These are phyloP conservation scores for Mortierella alpina DNA, from an alignment of 192 early-diverging fungal species.

Conservation along the genomic window DNA sequence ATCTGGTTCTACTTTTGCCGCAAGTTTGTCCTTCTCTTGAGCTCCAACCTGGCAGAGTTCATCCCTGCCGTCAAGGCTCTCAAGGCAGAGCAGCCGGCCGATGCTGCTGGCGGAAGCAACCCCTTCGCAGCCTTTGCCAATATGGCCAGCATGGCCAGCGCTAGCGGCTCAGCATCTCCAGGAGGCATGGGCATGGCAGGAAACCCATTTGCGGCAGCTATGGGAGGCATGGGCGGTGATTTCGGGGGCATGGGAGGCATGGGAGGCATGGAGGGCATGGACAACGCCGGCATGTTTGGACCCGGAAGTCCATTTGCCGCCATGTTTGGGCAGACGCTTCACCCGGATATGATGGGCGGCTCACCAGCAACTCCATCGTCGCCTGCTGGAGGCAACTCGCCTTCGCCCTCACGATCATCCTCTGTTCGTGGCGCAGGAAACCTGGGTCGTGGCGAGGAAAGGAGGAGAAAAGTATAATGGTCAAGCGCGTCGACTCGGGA, in stretches of 20 bases:
- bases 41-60: constrained; percentile 47
- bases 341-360: constrained; percentile 10
- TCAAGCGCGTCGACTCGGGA: no score
- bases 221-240: constrained; percentile 25
- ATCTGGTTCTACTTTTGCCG: constrained; percentile 84
- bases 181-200: constrained; percentile 20
- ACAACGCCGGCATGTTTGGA: constrained; percentile 14
- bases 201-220: constrained; percentile 38
- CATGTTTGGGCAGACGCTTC: constrained; percentile 35
- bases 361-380: not conserved
- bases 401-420: constrained; percentile 26
- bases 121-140: constrained; percentile 41
- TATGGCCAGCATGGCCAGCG: constrained; percentile 33
- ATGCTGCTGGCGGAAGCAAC: constrained; percentile 1
- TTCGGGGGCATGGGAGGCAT: constrained; percentile 12
- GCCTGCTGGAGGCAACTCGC: constrained; percentile 11
- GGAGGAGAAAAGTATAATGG: constrained; percentile 48
- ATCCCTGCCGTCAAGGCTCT: constrained; percentile 26
- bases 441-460: constrained; percentile 37
- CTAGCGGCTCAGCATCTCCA: constrained; percentile 6
- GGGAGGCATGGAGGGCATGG: constrained; percentile 17
- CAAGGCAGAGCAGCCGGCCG: constrained; percentile 24
- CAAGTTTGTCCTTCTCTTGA: constrained; percentile 62
- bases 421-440: constrained; percentile 46
- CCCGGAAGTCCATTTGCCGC: constrained; percentile 31